phyloP scores from a whole-genome alignment of 164 flowering plant species.

The Akebia trifoliata region DNA sequence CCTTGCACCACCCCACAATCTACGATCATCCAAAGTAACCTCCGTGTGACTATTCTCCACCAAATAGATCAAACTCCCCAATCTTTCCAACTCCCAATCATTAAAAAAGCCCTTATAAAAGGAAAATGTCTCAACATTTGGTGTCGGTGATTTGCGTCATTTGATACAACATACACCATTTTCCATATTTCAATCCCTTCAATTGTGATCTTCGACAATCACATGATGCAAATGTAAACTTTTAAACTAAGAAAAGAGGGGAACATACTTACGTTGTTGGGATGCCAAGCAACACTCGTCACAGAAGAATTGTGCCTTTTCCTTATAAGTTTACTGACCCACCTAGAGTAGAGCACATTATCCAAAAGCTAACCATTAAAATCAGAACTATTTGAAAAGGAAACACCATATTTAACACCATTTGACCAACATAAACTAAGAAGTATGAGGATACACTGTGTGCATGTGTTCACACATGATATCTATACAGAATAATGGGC shows the following conservation, averaged over 20 bases:
- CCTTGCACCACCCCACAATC: too few species aligned
- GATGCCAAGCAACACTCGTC: conserved; percentile 99
- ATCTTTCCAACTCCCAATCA: too few species aligned
- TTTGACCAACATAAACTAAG: too few species aligned
- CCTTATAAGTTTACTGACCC: conserved; percentile 97
- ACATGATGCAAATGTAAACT: background rate
- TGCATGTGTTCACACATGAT: background rate
- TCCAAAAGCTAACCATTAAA: conserved; percentile 6
- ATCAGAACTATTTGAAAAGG: background rate
- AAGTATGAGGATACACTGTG: too few species aligned
- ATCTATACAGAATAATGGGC: background rate
- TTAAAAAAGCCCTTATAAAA: too few species aligned
- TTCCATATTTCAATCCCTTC: background rate
- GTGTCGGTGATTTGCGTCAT: background rate
- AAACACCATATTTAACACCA: background rate
- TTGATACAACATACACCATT: background rate
- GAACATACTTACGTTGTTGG: conserved; percentile 67
- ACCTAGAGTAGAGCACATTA: conserved; percentile 47
- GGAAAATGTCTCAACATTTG: too few species aligned
- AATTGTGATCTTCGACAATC: background rate
- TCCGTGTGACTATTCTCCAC: too few species aligned
- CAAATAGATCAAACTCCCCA: too few species aligned
- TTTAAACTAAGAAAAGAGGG: conserved; percentile 1
- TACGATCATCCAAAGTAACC: too few species aligned
- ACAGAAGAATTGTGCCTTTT: conserved; percentile 93